Percentiles rank a stretch among this genome's conserved stretches.
These are phyloP conservation scores for Areca catechu DNA, from an alignment of 176 grass and related monocot species.

Conservation along the genomic window DNA sequence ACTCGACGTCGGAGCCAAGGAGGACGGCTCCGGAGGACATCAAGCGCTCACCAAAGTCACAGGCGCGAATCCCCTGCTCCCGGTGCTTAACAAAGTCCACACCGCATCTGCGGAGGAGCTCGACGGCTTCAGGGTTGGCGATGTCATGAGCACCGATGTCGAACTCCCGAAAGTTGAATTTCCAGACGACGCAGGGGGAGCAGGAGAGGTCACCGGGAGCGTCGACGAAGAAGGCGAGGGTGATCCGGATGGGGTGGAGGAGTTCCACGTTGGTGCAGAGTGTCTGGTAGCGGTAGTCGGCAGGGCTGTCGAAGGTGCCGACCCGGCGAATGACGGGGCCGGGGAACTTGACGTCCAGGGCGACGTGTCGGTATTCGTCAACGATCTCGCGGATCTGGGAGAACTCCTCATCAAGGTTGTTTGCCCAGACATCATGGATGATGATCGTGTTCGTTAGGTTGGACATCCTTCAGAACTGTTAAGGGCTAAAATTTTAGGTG, in stretches of 20 bases:
- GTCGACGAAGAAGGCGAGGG: conserved; percentile 6
- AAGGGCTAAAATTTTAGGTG: no score
- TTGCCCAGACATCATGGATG: no score
- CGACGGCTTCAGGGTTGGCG: conserved; percentile 3
- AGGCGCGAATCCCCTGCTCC: neutral
- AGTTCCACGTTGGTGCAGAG: neutral
- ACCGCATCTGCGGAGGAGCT: neutral
- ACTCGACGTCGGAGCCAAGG: neutral
- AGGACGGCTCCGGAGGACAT: conserved; percentile 5
- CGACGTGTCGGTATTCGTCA: neutral
- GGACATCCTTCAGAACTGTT: no score
- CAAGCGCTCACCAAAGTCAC: neutral
- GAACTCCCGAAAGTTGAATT: conserved; percentile 13
- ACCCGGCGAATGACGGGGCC: neutral
- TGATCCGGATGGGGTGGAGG: neutral
- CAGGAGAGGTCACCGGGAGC: neutral
- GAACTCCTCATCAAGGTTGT: neutral
- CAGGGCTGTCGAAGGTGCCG: conserved; percentile 1
- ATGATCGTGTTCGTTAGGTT: no score
- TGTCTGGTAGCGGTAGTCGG: neutral
- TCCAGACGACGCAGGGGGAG: neutral
- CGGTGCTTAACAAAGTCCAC: neutral
- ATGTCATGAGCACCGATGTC: conserved; percentile 2
- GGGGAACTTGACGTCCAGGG: conserved; percentile 2
- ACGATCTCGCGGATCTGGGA: conserved; percentile 8